phyloP scores from a whole-genome alignment of 192 early-diverging fungal genomes.

The Coemansia sp. region DNA sequence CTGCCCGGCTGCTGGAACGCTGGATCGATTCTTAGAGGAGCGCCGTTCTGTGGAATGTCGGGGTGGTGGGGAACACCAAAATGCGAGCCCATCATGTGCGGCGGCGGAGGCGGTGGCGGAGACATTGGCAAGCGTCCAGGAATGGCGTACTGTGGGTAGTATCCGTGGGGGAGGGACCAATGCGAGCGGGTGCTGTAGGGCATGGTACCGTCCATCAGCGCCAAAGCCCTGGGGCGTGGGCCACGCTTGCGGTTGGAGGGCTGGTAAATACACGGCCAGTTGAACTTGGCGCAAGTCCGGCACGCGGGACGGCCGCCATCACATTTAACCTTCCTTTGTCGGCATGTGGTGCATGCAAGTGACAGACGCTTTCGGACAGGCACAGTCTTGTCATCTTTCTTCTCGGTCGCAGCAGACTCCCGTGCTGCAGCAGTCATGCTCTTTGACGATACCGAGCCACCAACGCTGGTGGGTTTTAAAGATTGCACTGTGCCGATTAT shows the following conservation, averaged over 20 bases:
- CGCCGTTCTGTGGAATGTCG: slow-evolving; percentile 29
- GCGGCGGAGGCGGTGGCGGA: slow-evolving; percentile 28
- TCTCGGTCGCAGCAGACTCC: slow-evolving; percentile 14
- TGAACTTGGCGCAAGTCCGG: slow-evolving; percentile 72
- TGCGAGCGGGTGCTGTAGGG: slow-evolving; percentile 43
- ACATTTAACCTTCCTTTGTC: slow-evolving; percentile 71
- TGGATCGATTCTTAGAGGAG: slow-evolving; percentile 24
- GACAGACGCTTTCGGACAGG: slow-evolving; percentile 55
- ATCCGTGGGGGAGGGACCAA: slow-evolving; percentile 32
- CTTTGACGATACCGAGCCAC: not conserved
- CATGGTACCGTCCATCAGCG: slow-evolving; percentile 45
- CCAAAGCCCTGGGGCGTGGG: slow-evolving; percentile 62
- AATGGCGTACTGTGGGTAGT: slow-evolving; percentile 33
- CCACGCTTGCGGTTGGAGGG: slow-evolving; percentile 87
- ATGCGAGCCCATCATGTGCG: slow-evolving; percentile 10
- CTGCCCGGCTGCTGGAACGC: slow-evolving; percentile 20
- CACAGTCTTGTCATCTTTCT: slow-evolving; percentile 46
- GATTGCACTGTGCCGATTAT: not conserved
- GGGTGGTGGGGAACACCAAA: slow-evolving; percentile 10
- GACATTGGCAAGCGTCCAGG: slow-evolving; percentile 37
- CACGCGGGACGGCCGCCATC: slow-evolving; percentile 81
- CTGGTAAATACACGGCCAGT: slow-evolving; percentile 72
- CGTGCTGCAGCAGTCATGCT: not conserved
- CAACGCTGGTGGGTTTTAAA: not conserved
- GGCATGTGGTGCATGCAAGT: slow-evolving; percentile 55